A percentile compares a stretch with the other conserved stretches of the same genome.
These are phyloP conservation scores for Cyclospora cayetanensis DNA, from an alignment of 169 alveolate species.

Conservation along the genomic window DNA sequence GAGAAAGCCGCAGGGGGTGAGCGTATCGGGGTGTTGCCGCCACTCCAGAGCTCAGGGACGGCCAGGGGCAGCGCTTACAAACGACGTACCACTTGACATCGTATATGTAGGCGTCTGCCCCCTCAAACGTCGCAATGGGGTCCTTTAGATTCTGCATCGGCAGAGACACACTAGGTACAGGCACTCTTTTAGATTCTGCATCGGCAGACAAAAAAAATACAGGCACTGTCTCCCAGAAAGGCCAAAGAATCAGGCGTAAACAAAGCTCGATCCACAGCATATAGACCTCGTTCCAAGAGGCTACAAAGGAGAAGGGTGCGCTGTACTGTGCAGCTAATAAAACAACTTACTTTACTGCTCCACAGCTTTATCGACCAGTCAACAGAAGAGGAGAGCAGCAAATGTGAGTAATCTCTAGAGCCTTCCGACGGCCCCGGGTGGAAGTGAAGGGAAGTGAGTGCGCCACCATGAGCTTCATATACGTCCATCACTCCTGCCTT, in stretches of 20 bases:
- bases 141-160: constrained; percentile 48
- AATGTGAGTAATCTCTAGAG: constrained; percentile 72
- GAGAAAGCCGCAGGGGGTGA: too few species aligned
- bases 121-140: constrained; percentile 80
- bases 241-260: too few species aligned
- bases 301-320: too few species aligned
- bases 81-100: constrained; percentile 88
- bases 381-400: constrained; percentile 84
- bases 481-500: constrained; percentile 78
- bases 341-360: constrained; percentile 80
- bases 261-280: too few species aligned
- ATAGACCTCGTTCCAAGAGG: too few species aligned
- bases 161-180: neutral
- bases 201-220: too few species aligned
- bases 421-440: constrained; percentile 79
- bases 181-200: too few species aligned
- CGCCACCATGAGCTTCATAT: constrained; percentile 82
- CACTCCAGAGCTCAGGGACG: too few species aligned
- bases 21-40: too few species aligned
- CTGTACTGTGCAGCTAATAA: too few species aligned
- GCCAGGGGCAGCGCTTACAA: too few species aligned
- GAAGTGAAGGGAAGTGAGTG: constrained; percentile 80
- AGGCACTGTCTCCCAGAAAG: too few species aligned
- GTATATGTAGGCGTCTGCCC: constrained; percentile 83
- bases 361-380: constrained; percentile 90